Conservation (phyloP, 441 rosid genomes). For the Gossypium schwendimanii region DNA sequence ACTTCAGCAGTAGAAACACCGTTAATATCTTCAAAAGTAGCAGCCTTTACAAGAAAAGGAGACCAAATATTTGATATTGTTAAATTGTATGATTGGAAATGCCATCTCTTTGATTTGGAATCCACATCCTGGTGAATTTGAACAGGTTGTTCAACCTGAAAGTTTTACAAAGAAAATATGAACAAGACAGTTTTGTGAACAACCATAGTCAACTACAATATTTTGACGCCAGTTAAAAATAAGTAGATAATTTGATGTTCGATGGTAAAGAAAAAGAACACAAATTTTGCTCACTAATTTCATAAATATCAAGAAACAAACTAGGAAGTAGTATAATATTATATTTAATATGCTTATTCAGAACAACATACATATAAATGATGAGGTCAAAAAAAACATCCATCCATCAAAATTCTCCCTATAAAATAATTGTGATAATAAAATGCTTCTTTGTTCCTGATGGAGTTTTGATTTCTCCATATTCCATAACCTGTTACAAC, state of each 20-base stretch:
- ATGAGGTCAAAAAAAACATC: background rate
- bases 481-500: no score
- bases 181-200: background rate
- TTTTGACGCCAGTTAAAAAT: background rate
- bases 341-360: background rate
- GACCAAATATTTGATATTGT: slow-evolving; percentile 74
- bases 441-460: background rate
- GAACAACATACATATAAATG: background rate
- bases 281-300: background rate
- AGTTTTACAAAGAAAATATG: background rate
- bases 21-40: slow-evolving; percentile 71
- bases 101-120: slow-evolving; percentile 67
- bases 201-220: background rate
- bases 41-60: slow-evolving; percentile 80
- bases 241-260: background rate
- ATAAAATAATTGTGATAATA: background rate
- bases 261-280: background rate
- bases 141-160: slow-evolving; percentile 64
- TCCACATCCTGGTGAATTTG: slow-evolving; percentile 77
- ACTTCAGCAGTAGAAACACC: slow-evolving; percentile 74
- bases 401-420: background rate
- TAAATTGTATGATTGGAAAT: slow-evolving; percentile 60
- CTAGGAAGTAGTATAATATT: background rate
- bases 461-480: no score
- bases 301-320: background rate